Percentiles rank a stretch among this genome's conserved stretches.
Evolutionary conservation across 2,329 filamentous ascomycete species (phyloP).

Genomic region (Claviceps quebecensis): DNA sequence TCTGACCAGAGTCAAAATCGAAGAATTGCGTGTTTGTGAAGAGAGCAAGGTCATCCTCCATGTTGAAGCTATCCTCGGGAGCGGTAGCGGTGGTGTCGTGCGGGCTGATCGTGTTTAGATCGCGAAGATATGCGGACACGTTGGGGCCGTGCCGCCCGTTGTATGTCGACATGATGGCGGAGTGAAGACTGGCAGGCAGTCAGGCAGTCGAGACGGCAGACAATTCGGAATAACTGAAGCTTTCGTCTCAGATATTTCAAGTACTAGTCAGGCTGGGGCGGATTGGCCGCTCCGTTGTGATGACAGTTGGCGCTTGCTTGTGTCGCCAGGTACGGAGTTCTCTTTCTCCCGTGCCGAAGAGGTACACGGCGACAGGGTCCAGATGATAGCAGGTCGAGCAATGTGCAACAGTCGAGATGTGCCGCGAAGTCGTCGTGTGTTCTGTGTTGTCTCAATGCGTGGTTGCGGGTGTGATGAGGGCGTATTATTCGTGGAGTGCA

Average conservation of each 20-base stretch:
- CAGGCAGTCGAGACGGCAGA: neutral
- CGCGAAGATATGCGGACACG: slow-evolving; percentile 78
- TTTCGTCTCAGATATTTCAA: too few relatives aligned
- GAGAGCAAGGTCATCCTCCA: slow-evolving; percentile 60
- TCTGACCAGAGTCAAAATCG: slow-evolving; percentile 57
- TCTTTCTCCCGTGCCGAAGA: too few relatives aligned
- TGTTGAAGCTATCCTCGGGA: slow-evolving; percentile 42
- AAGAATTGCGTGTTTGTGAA: slow-evolving; percentile 77
- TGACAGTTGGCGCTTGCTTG: neutral
- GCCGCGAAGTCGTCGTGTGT: neutral
- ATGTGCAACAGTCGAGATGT: neutral
- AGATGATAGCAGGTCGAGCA: too few relatives aligned
- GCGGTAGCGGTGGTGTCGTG: slow-evolving; percentile 33
- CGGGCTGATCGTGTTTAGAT: slow-evolving; percentile 63
- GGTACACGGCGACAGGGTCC: too few relatives aligned
- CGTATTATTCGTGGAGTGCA: neutral
- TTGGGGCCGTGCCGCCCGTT: slow-evolving; percentile 69
- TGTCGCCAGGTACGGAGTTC: too few relatives aligned
- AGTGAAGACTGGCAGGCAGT: neutral
- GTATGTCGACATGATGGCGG: slow-evolving; percentile 51
- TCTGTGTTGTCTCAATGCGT: neutral
- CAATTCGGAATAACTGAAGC: too few relatives aligned
- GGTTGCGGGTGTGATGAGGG: too few relatives aligned
- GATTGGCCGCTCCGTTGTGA: neutral
- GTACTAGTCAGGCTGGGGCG: too few relatives aligned